phyloP scores from a whole-genome alignment of 352 stramenopile species.

The Globisporangium camurandrum region DNA sequence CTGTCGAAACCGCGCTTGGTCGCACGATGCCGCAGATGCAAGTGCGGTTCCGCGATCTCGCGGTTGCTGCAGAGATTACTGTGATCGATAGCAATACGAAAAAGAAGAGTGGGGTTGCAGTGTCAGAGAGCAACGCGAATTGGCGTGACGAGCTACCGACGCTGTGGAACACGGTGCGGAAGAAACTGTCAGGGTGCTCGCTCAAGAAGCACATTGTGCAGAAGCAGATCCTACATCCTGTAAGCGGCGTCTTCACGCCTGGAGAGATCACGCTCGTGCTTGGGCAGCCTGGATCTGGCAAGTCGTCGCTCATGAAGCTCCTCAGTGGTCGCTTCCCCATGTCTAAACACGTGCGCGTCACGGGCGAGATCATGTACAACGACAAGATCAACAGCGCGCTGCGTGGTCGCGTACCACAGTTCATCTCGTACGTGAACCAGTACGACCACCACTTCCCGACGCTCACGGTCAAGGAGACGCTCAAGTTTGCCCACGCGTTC shows the following conservation, averaged over 20 bases:
- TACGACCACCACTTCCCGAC: constrained; percentile 70
- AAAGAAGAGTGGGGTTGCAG: too few relatives aligned
- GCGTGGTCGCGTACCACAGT: constrained; percentile 1
- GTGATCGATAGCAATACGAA: constrained; percentile 6
- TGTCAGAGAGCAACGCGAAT: constrained; percentile 3
- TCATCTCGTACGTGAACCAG: constrained; percentile 7
- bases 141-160: constrained; percentile 25
- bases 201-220: constrained; percentile 9
- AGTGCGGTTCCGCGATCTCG: constrained; percentile 19
- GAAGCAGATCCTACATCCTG: constrained; percentile 15
- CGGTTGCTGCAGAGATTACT: constrained; percentile 17
- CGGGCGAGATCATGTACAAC: constrained; percentile 14
- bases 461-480: too few relatives aligned
- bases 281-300: neutral
- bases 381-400: constrained; percentile 1
- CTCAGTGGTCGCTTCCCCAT: constrained; percentile 8
- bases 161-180: constrained; percentile 23
- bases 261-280: neutral
- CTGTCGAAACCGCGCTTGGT: constrained; percentile 23
- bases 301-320: neutral
- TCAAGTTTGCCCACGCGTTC: constrained; percentile 35
- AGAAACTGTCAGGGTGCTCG: constrained; percentile 11
- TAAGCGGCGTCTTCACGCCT: neutral
- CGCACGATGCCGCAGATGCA: constrained; percentile 15
- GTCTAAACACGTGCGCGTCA: constrained; percentile 8